Evolutionary conservation across 106 monocot genomes (phyloP).

Genomic region (Allium sativum): DNA sequence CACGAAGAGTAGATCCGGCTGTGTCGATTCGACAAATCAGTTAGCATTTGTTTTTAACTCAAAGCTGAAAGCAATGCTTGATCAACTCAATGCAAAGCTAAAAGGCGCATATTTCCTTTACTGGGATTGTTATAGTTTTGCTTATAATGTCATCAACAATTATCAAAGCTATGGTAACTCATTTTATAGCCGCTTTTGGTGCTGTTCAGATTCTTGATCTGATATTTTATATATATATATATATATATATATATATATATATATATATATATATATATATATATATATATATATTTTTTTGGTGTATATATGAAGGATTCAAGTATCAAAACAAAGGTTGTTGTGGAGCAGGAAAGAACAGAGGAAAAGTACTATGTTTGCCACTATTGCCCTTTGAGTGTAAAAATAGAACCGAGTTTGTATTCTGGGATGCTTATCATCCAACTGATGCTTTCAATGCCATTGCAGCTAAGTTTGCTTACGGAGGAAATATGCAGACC

Average conservation of each 20-base stretch:
- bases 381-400: slow-evolving; percentile 25
- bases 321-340: slow-evolving; percentile 33
- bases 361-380: slow-evolving; percentile 43
- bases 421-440: slow-evolving; percentile 58
- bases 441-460: slow-evolving; percentile 40
- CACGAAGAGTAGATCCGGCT: neutral
- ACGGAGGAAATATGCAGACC: slow-evolving; percentile 21
- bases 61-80: neutral
- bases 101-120: neutral
- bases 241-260: too few relatives aligned
- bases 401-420: slow-evolving; percentile 19
- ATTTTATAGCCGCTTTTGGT: too few relatives aligned
- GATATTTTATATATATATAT: neutral
- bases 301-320: slow-evolving; percentile 16
- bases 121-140: slow-evolving; percentile 7
- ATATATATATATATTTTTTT: too few relatives aligned
- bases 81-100: neutral
- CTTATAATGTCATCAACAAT: slow-evolving; percentile 25
- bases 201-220: neutral
- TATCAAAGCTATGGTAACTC: slow-evolving; percentile 29
- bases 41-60: slow-evolving; percentile 15
- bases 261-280: too few relatives aligned
- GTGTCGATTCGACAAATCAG: slow-evolving; percentile 20
- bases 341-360: slow-evolving; percentile 37
- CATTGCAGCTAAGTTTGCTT: slow-evolving; percentile 15